Percentiles rank a stretch among this genome's conserved stretches.
Conservation (phyloP, 768 basidiomycete species). For the Asterophora parasitica region DNA sequence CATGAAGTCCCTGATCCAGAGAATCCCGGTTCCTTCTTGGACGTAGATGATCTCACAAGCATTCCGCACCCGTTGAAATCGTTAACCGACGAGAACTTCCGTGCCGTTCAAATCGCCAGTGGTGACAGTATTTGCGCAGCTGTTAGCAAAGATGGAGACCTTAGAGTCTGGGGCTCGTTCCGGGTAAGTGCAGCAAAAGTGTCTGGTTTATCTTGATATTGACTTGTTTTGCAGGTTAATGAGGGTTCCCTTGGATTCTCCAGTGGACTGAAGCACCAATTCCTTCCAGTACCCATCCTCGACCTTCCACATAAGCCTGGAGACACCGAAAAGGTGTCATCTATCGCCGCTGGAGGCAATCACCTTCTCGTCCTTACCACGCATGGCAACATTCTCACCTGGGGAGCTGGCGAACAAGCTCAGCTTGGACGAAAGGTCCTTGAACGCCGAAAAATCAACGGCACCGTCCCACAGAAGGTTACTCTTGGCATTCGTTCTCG, state of each 20-base stretch:
- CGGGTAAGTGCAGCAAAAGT: conserved; percentile 49
- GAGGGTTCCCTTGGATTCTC: conserved; percentile 87
- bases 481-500: conserved; percentile 64
- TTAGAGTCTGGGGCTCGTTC: conserved; percentile 89
- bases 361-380: conserved; percentile 88
- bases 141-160: conserved; percentile 70
- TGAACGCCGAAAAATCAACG: conserved; percentile 83
- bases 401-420: conserved; percentile 88
- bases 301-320: conserved; percentile 57
- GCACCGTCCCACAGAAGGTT: conserved; percentile 84
- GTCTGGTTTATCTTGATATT: conserved; percentile 1
- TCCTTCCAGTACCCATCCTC: conserved; percentile 56
- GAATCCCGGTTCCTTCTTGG: conserved; percentile 52
- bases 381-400: conserved; percentile 81
- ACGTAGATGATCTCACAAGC: conserved; percentile 49
- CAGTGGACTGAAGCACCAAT: conserved; percentile 61
- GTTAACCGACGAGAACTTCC: conserved; percentile 75
- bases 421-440: conserved; percentile 90
- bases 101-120: conserved; percentile 75
- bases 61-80: conserved; percentile 64
- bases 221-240: conserved; percentile 42
- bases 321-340: conserved; percentile 64
- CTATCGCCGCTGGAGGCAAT: conserved; percentile 80
- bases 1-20: conserved; percentile 55
- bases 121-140: conserved; percentile 90